phyloP scores from a whole-genome alignment of 768 basidiomycete genomes.

The Podaxis pistillaris region DNA sequence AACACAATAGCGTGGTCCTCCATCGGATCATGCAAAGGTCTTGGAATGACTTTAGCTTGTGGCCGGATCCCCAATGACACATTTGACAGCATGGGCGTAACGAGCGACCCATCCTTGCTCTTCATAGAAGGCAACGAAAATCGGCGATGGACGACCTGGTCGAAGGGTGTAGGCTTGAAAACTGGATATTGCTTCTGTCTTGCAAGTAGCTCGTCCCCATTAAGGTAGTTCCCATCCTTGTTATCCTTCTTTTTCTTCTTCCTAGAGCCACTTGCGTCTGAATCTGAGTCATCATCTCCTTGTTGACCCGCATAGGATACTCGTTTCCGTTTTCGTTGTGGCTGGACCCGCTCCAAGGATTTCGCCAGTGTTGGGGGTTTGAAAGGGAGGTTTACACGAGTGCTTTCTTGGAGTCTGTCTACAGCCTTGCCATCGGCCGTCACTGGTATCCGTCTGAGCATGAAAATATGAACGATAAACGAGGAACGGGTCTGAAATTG shows the following conservation, averaged over 20 bases:
- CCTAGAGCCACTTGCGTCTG: conserved; percentile 52
- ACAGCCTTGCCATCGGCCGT: conserved; percentile 67
- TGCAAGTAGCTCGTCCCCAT: conserved; percentile 60
- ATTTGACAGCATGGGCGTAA: conserved; percentile 58
- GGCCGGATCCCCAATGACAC: conserved; percentile 84
- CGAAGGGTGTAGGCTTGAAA: conserved; percentile 79
- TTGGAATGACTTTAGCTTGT: conserved; percentile 74
- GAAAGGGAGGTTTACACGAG: conserved; percentile 76
- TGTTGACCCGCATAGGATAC: conserved; percentile 81
- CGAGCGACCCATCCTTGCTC: conserved; percentile 62
- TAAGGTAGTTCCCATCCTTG: conserved; percentile 50
- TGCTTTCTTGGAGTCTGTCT: conserved; percentile 69
- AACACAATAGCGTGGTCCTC: conserved; percentile 96
- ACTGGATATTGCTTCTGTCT: conserved; percentile 73
- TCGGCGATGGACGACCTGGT: conserved; percentile 48
- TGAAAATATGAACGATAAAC: conserved; percentile 23
- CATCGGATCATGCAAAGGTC: conserved; percentile 97
- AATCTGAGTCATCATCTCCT: conserved; percentile 48
- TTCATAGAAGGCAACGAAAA: conserved; percentile 87
- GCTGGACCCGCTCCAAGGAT: conserved; percentile 53
- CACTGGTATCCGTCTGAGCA: conserved; percentile 71
- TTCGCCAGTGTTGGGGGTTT: conserved; percentile 60
- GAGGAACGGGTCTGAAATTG: not conserved
- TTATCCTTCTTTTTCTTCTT: conserved; percentile 68
- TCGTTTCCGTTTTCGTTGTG: conserved; percentile 80